Base-by-base conservation (phyloP, 768 basidiomycete genomes). In the Sarcodon sp. region DNA sequence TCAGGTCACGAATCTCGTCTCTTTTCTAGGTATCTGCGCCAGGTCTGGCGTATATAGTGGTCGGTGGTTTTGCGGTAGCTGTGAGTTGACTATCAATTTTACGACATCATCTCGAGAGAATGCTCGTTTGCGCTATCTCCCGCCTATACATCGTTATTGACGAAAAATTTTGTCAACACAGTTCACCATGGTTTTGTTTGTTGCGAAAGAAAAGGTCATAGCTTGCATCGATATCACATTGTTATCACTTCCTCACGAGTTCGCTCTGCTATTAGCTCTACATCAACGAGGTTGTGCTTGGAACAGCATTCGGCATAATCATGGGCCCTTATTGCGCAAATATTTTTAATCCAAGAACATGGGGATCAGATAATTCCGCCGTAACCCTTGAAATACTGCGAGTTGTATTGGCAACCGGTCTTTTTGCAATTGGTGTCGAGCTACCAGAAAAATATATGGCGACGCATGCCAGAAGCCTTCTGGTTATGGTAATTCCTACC, bases 401-500 rank as follows among this genome's bases (percentile, higher is more conserved):
- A 7, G 65, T 96, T 33, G 86, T 96, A 45, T 84, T 99, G 41
- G 93, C 84, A 3, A 83, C 87, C 1, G 88, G 90, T 27, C 76
- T 98, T 1, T 99, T 99, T 57, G 87, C 93, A 6, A 89, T 97
- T 33, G 94, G 94, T 2, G 89, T 94, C 18, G 93, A 99, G 61
- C 70, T 98, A 33, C 93, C 94, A 0, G 70, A 77, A 48, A 75
- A 80, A 1, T 97, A 97, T 67, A 79, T 97, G 72, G 69, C 70
- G 21, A 72, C 80, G 27, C 89, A 94, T 57, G 85, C 77, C 37
- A 82, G 73, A 55, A 77, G 87, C 35, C 65, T 88, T 0, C 51
- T 80, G 3, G 60, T 75, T 35, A 76, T 87, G 76, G 79, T 88
- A 13, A 72, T 88, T 0, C 86, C 87, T 3, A 87, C 86, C 1